A percentile compares a stretch with the other conserved stretches of the same genome.
phyloP scores from a whole-genome alignment of 108 stramenopile species.

The Skeletonema tropicum region DNA sequence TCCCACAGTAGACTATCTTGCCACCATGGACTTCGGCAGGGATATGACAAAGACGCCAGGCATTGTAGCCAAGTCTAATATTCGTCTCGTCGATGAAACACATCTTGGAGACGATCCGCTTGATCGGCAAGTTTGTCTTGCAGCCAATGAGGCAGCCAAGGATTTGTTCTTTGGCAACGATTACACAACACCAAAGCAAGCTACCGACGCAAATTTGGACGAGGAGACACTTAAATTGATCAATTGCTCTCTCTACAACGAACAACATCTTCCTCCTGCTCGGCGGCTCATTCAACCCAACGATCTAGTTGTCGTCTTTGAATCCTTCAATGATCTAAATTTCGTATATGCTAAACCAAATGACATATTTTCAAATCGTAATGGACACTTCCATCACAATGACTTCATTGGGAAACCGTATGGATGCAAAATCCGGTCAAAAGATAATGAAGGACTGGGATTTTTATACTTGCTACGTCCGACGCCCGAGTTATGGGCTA shows the following conservation, averaged over 20 bases:
- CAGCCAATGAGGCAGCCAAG: slow-evolving; percentile 76
- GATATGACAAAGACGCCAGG: slow-evolving; percentile 37
- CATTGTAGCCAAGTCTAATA: slow-evolving; percentile 45
- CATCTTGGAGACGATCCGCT: slow-evolving; percentile 38
- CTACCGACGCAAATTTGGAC: neutral
- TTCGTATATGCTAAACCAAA: slow-evolving; percentile 83
- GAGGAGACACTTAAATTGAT: slow-evolving; percentile 14
- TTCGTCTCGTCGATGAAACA: slow-evolving; percentile 37
- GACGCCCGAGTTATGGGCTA: slow-evolving; percentile 93
- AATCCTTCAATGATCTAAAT: slow-evolving; percentile 79
- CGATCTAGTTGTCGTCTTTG: slow-evolving; percentile 83
- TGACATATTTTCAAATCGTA: slow-evolving; percentile 79
- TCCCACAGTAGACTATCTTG: neutral
- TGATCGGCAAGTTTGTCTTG: slow-evolving; percentile 32
- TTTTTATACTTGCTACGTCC: slow-evolving; percentile 83
- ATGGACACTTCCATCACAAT: slow-evolving; percentile 89
- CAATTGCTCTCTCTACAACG: slow-evolving; percentile 64
- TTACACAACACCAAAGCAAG: slow-evolving; percentile 6
- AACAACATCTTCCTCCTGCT: slow-evolving; percentile 59
- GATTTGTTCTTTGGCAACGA: slow-evolving; percentile 71
- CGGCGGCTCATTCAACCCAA: slow-evolving; percentile 57
- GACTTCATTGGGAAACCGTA: slow-evolving; percentile 89
- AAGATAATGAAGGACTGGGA: slow-evolving; percentile 78
- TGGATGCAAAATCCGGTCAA: slow-evolving; percentile 82
- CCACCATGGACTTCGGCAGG: slow-evolving; percentile 48